Base-by-base conservation (phyloP, 352 stramenopile genomes). In the Pythium sukuiense region DNA sequence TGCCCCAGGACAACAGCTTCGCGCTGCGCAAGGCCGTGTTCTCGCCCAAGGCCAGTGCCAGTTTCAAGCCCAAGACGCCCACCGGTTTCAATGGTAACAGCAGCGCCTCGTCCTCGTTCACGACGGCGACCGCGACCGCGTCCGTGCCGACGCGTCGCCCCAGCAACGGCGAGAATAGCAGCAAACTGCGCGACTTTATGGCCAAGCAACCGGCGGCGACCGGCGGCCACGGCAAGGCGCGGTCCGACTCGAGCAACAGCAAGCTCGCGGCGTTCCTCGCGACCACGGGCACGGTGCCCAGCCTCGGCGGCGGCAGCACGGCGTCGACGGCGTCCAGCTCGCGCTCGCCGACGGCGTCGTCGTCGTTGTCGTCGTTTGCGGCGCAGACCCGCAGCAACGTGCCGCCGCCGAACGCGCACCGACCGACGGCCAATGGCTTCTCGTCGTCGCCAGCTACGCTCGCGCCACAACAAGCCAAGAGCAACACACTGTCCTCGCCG, bases 171-270 rank as follows among this genome's bases (percentile, higher is more conserved):
- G 69, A 65, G 24, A 89, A 79, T 63, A 90, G 92, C 33, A 90
- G 92, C 33, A 94, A 95, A 59, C 79, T 96, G 29, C 81, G 77
- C 35, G 78, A 77, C 54, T 95, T 96, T 57, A 92, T 94, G 75
- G 77, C 80, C 65, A 84, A 93, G 54, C 79, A 90, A 57, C 79
- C 86, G 52, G 55, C 78, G 1, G 27, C 63, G 1, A 24, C 63
- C 9, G 69, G 27, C 8, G 61, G 65, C 5, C 62, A 59, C 11
- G 62, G 46, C 43, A 92, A 92, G 56, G 48, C 74, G 37, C 76
- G 85, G 0, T 87, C 84, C 6, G 71, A 86, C 46, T 86, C 77
- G 33, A 57, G 61, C 32, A 79, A 89, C 69, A 90, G 71, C 64
- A 96, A 96, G 59, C 71, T 96, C 50, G 79, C 83, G 6, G 82